Evolutionary conservation across 441 rosid genomes (phyloP), one percentile per base, ranked within the genome.

Genomic region (Capsella rubella): DNA sequence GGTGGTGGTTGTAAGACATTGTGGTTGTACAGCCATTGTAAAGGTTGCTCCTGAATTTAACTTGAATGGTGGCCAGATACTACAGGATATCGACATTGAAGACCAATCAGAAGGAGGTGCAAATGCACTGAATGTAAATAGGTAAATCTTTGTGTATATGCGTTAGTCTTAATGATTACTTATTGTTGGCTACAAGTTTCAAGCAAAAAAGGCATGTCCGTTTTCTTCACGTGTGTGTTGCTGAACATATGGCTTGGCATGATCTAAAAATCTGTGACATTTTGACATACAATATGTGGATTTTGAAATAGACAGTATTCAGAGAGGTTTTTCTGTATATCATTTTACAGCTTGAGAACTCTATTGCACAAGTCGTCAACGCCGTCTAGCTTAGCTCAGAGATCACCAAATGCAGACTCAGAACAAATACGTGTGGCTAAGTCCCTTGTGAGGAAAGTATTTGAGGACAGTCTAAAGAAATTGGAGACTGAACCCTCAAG

Each of bases 61-160:
- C 31, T 85, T 87, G 88, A 85, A 82, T 46, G 90, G 83, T 57
- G 75, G 74, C 43, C 55, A 46, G 32, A 70, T 79, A 67, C 82
- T 88, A 60, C 87, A 79, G 71, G 89, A 90, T 67, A 79, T 85
- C 15, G 87, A 86, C 67, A 80, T 88, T 27, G 93, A 87, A 80
- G 96, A 88, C 78, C 93, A 88, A 78, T 80, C 88, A n/a, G 93
- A 88, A 66, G 96, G 93, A 74, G 96, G 96, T 35, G 91, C 91
- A 74, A 87, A 88, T 68, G 87, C 93, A 65, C 82, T 90, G 76
- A 90, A 88, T 76, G 93, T 90, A 63, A 90, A 90, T 72, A 90
- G 96, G 96, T 78, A 73, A 45, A 46, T 8, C 25, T 47, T 61
- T 5, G n/a, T 52, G 3, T 39, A 39, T 16, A 50, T 50, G 60